Percentiles rank a stretch among this genome's conserved stretches.
Evolutionary conservation across 257 asterid genomes (phyloP).

Genomic region (Paraleonurus japonicus): DNA sequence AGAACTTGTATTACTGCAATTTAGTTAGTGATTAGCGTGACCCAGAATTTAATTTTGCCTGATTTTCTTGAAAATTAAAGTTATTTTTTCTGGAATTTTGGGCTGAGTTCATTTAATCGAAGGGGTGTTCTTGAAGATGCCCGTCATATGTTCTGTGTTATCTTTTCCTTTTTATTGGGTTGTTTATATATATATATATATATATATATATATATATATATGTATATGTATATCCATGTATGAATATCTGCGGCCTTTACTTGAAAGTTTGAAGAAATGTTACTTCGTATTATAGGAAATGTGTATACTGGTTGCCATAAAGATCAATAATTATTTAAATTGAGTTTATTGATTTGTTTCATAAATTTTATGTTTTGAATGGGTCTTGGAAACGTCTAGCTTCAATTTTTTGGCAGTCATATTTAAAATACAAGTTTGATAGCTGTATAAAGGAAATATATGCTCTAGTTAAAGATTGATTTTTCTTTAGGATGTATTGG

Average conservation of each 20-base stretch:
- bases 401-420: not conserved
- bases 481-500: conserved; percentile 9
- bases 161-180: not conserved
- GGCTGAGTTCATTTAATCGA: conserved; percentile 8
- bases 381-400: conserved; percentile 14
- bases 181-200: too few species aligned
- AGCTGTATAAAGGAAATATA: not conserved
- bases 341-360: not conserved
- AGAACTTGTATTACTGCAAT: not conserved
- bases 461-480: conserved; percentile 1
- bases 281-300: not conserved
- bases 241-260: not conserved
- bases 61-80: not conserved
- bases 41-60: conserved; percentile 25
- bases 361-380: not conserved
- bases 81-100: conserved; percentile 1
- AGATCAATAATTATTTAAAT: not conserved
- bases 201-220: too few species aligned
- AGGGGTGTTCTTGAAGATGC: conserved; percentile 2
- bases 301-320: not conserved
- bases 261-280: not conserved
- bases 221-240: not conserved
- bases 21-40: conserved; percentile 14
- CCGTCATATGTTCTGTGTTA: not conserved
- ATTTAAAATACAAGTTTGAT: not conserved